Conservation (phyloP, 192 early-diverging fungal species). For the Dimargaris xerosporica region DNA sequence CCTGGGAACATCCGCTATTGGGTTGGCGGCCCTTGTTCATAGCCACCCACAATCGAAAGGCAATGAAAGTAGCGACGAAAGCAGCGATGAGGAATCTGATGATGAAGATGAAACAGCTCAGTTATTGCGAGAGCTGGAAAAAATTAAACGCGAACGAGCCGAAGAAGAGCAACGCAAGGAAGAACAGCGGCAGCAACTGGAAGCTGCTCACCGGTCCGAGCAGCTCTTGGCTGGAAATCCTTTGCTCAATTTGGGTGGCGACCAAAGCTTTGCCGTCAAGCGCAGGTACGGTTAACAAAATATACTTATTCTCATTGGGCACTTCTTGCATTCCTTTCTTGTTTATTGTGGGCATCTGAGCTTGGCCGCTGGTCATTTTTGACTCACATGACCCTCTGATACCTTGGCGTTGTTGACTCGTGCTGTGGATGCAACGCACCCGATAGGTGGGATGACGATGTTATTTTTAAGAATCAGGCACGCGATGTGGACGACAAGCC, state of each 20-base stretch:
- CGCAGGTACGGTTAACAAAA: constrained; percentile 34
- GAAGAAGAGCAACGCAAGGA: constrained; percentile 75
- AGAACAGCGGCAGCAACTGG: constrained; percentile 34
- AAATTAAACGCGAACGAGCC: constrained; percentile 83
- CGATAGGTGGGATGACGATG: constrained; percentile 95
- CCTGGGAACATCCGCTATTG: not conserved
- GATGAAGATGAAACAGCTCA: constrained; percentile 86
- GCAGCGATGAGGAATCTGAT: too few relatives aligned
- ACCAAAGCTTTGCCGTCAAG: constrained; percentile 68
- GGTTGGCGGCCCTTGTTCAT: not conserved
- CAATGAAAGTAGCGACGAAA: constrained; percentile 18
- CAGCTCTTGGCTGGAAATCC: constrained; percentile 66
- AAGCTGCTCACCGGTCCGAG: constrained; percentile 40
- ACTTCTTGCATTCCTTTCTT: too few relatives aligned
- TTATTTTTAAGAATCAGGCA: constrained; percentile 96
- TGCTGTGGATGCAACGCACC: too few relatives aligned
- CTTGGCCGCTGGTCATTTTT: not conserved
- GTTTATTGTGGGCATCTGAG: too few relatives aligned
- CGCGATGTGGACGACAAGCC: constrained; percentile 69
- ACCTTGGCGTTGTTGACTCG: not conserved
- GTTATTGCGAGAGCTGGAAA: constrained; percentile 66
- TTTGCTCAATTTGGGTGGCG: constrained; percentile 38
- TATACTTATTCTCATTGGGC: too few relatives aligned
- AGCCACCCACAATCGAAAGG: not conserved
- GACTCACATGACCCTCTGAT: not conserved